These are phyloP conservation scores for Helenozyma rhizophorensis DNA, from an alignment of 805 yeast species.

Conservation along the genomic window DNA sequence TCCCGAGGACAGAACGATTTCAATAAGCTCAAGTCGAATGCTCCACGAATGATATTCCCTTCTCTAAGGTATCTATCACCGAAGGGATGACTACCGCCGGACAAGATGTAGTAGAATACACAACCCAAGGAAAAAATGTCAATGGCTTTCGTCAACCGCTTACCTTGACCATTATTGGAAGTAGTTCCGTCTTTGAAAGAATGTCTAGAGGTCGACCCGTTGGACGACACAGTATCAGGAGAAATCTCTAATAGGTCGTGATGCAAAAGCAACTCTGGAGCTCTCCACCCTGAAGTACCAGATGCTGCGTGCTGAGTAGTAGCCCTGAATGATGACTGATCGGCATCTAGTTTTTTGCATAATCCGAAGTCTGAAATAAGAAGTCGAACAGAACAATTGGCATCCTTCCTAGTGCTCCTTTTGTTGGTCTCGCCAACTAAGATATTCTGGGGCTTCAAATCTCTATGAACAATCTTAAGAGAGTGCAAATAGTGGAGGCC, in stretches of 20 bases:
- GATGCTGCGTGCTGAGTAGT: constrained; percentile 85
- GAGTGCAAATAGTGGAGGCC: constrained; percentile 88
- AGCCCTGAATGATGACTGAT: constrained; percentile 89
- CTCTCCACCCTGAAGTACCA: constrained; percentile 98
- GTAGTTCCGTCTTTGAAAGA: constrained; percentile 9
- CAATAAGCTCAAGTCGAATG: constrained; percentile 48
- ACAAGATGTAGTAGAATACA: constrained; percentile 79
- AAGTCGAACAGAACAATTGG: constrained; percentile 43
- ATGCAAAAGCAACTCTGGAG: constrained; percentile 72
- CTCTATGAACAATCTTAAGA: constrained; percentile 89
- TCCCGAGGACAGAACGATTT: constrained; percentile 38
- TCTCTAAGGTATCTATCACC: constrained; percentile 90
- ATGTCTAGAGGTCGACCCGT: constrained; percentile 16
- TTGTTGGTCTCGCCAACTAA: constrained; percentile 62
- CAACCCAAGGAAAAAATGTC: constrained; percentile 96
- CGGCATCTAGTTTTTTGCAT: constrained; percentile 86
- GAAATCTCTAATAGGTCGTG: constrained; percentile 36
- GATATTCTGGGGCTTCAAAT: constrained; percentile 91
- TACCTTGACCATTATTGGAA: constrained; percentile 34
- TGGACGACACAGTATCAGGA: constrained; percentile 32
- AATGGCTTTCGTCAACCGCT: constrained; percentile 79
- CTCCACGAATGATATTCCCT: constrained; percentile 75
- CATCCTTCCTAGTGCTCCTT: constrained; percentile 5
- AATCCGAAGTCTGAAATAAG: constrained; percentile 94
- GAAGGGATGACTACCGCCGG: constrained; percentile 87